Evolutionary conservation across 2,329 filamentous ascomycete species (phyloP).

Genomic region (Cladophialophora immunda): DNA sequence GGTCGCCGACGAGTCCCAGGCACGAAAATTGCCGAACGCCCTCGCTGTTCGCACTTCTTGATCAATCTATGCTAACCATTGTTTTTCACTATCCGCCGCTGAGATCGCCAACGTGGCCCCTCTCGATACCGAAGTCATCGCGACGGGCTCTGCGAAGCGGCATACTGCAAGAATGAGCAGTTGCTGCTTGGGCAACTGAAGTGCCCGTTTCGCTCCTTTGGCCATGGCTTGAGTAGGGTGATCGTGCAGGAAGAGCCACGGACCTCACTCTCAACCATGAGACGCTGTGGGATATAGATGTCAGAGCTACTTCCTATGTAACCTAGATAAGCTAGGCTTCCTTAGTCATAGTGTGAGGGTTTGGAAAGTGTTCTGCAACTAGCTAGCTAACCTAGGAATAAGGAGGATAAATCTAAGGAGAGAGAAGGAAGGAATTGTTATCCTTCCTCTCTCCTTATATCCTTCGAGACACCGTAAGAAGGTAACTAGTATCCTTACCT

Average conservation of each 20-base stretch:
- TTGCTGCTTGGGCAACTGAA: slow-evolving; percentile 75
- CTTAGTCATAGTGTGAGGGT: no score
- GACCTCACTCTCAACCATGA: slow-evolving; percentile 8
- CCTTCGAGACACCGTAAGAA: no score
- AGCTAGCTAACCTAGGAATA: no score
- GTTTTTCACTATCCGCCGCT: slow-evolving; percentile 7
- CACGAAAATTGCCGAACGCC: slow-evolving; percentile 8
- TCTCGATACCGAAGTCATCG: slow-evolving; percentile 69
- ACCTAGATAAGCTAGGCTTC: no score
- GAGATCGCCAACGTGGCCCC: slow-evolving; percentile 19
- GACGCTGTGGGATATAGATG: background rate
- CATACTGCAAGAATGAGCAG: slow-evolving; percentile 80
- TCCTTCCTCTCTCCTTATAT: no score
- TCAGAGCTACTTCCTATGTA: background rate
- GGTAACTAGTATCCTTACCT: no score
- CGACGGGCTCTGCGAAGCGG: slow-evolving; percentile 76
- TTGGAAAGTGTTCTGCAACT: no score
- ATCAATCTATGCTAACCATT: slow-evolving; percentile 3
- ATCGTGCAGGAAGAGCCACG: slow-evolving; percentile 25
- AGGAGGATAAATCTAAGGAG: no score
- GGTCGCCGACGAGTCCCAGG: slow-evolving; percentile 35
- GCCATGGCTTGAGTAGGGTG: slow-evolving; percentile 30
- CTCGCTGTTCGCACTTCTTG: background rate
- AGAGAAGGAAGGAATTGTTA: no score
- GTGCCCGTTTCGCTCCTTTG: slow-evolving; percentile 52